Evolutionary conservation across 768 basidiomycete genomes (phyloP), one percentile per base, ranked within the genome.

Genomic region (Sporobolomyces roseus): DNA sequence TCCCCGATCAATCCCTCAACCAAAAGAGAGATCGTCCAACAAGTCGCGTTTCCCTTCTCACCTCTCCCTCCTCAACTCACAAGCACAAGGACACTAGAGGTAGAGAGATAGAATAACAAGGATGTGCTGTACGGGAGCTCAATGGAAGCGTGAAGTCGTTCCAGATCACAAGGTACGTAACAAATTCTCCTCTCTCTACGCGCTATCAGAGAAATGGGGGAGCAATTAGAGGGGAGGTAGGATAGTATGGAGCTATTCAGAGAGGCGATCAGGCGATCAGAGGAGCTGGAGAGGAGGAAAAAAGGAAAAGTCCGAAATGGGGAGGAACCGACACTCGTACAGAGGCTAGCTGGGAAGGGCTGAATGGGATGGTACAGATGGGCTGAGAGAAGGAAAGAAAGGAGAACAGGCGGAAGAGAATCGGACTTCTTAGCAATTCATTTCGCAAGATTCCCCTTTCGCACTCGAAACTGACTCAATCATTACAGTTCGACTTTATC

Each of bases 401-500:
- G 17, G 38, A 41, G 9, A 41, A 41, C 38, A 9, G 17, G 38
- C 9, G 10, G 38, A 41, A 9, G 38, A 41, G 38, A 41, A 41
- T 9, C 38, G 38, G 38, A 41, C 9, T 41, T 41, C 17, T 41
- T 9, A 46, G 45, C 45, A 13, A 21, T 13, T 21, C 23, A 13
- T 27, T 9, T 27, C 50, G n/a, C n/a, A n/a, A n/a, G n/a, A n/a
- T n/a, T n/a, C 16, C 21, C 41, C 13, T 52, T 7, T 17, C 54
- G 46, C 45, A 29, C 25, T 32, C n/a, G 9, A 29, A 0, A n/a
- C n/a, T n/a, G n/a, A n/a, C n/a, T n/a, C n/a, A n/a, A n/a, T n/a
- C n/a, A n/a, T n/a, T n/a, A n/a, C 38, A 98, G 96, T 98, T 97
- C 76, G 94, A 98, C 83, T 97, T 97, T 77, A 84, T 99, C 77